phyloP scores from a whole-genome alignment of 2,329 filamentous ascomycete species.

The Hypoxylon sp. region DNA sequence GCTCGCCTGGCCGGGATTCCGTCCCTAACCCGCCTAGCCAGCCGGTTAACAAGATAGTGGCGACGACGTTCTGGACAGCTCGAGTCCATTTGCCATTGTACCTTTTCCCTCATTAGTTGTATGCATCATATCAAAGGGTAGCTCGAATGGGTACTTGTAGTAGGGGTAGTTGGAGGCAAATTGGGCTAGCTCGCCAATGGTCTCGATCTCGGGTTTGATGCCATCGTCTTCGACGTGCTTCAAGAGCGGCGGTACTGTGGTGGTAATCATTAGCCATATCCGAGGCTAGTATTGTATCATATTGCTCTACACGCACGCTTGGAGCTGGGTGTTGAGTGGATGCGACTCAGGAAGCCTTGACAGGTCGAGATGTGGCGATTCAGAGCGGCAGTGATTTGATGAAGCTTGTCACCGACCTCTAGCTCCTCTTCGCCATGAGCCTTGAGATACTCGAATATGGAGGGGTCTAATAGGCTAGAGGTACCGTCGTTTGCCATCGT shows the following conservation, averaged over 20 bases:
- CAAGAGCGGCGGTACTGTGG: conserved; percentile 76
- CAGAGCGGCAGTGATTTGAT: conserved; percentile 83
- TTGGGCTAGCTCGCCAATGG: conserved; percentile 77
- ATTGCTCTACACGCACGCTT: conserved; percentile 60
- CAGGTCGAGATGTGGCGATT: conserved; percentile 87
- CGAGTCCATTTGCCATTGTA: conserved; percentile 90
- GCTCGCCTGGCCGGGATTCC: conserved; percentile 67
- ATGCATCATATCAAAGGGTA: background rate
- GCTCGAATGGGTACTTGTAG: conserved; percentile 78
- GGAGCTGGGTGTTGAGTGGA: conserved; percentile 85
- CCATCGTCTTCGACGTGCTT: conserved; percentile 76
- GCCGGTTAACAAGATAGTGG: conserved; percentile 70
- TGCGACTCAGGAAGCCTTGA: conserved; percentile 86
- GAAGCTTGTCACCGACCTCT: conserved; percentile 84
- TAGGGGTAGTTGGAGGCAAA: conserved; percentile 91
- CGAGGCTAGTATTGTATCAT: conserved; percentile 5
- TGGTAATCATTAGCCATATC: conserved; percentile 29
- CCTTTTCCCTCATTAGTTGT: conserved; percentile 55
- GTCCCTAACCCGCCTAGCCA: conserved; percentile 84
- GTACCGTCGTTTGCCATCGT: conserved; percentile 48
- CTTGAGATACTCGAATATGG: conserved; percentile 90
- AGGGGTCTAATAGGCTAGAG: conserved; percentile 78
- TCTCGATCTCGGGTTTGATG: conserved; percentile 80
- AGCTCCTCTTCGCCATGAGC: conserved; percentile 90
- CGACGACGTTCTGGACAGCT: conserved; percentile 84